Conservation (phyloP, 2,329 filamentous ascomycete species). For the Pseudogymnoascus sp. region DNA sequence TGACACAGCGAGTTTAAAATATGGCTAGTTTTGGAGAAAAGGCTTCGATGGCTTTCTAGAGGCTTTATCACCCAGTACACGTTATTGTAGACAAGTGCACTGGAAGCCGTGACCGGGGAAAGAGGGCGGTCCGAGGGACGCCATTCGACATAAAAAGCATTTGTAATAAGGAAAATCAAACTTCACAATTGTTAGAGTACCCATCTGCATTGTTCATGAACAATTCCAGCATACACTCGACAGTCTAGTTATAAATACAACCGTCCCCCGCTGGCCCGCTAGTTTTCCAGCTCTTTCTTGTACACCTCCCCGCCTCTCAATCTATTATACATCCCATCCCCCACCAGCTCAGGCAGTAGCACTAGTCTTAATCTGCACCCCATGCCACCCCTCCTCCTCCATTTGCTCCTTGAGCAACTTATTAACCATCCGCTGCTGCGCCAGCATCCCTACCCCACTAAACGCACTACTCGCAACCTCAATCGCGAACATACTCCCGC, state of each 20-base stretch:
- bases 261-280: neutral
- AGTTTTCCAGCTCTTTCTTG: neutral
- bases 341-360: conserved; percentile 23
- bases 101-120: neutral
- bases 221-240: neutral
- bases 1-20: neutral
- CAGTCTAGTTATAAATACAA: neutral
- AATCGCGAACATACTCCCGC: conserved; percentile 81
- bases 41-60: neutral
- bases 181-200: neutral
- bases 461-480: conserved; percentile 68
- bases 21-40: neutral
- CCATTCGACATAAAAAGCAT: conserved; percentile 1
- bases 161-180: neutral
- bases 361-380: conserved; percentile 69
- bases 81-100: neutral
- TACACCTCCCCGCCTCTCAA: neutral
- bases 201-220: neutral
- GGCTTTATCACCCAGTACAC: neutral
- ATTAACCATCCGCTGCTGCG: conserved; percentile 79
- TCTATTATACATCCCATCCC: neutral
- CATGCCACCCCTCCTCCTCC: conserved; percentile 74
- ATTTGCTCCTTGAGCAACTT: conserved; percentile 53
- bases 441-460: conserved; percentile 61
- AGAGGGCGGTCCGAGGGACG: neutral